Evolutionary conservation across 345 rosid species (phyloP).

Genomic region (Eucalyptus coolabah): DNA sequence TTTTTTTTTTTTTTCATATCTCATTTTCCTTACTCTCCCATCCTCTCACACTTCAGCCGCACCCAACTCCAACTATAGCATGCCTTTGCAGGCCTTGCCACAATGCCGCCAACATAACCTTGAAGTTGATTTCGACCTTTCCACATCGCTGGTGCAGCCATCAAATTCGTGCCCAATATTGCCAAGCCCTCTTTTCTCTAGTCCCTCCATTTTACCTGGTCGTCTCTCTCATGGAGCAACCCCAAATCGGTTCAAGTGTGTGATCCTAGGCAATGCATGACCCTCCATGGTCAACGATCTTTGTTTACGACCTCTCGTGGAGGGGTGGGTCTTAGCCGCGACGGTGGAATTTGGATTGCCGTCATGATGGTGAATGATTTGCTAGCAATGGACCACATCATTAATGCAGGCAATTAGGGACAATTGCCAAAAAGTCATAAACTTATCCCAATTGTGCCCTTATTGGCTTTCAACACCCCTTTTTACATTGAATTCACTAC

Average conservation of each 20-base stretch:
- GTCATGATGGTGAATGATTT: not conserved
- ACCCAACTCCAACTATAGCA: not conserved
- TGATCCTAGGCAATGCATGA: not conserved
- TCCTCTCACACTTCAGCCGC: not conserved
- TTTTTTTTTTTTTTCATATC: not conserved
- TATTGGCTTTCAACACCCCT: no score
- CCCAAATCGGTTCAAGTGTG: not conserved
- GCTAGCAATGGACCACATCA: not conserved
- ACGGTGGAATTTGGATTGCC: not conserved
- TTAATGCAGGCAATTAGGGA: not conserved
- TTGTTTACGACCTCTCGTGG: not conserved
- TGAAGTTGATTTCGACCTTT: not conserved
- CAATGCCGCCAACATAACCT: not conserved
- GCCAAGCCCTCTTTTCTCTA: not conserved
- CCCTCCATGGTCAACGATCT: not conserved
- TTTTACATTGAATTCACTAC: no score
- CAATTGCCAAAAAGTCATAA: no score
- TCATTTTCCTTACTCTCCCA: not conserved
- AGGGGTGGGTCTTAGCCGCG: not conserved
- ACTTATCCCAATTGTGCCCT: no score
- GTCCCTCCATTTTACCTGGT: not conserved
- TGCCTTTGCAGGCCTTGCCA: not conserved
- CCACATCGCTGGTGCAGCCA: not conserved
- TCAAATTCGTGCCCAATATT: not conserved
- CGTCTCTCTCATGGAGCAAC: not conserved